Evolutionary conservation across 2,329 filamentous ascomycete species (phyloP), one percentile per base, ranked within the genome.

Genomic region (Arthroderma sp.): DNA sequence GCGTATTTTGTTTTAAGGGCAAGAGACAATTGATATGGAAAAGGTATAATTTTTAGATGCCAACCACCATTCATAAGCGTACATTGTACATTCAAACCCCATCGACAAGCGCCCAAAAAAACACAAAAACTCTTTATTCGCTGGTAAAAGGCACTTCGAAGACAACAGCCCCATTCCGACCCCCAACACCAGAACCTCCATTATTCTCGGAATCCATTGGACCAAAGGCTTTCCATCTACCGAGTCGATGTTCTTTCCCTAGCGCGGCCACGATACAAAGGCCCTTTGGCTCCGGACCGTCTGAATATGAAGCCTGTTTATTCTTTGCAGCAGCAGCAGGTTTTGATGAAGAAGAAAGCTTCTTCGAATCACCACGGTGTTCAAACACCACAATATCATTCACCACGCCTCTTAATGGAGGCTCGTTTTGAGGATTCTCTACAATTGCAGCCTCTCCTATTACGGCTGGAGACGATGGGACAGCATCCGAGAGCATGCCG

Each of bases 351-450:
- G 57, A 34, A 42, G 42, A 28, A 4, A 42, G 27, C 34, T 44
- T 47, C 1, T 10, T 11, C 11, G 53, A 54, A 32, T 63, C 60
- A 5, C 42, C 40, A 15, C 87, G 86, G 11, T 85, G 74, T 62
- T 96, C 91, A 54, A 91, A 87, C 9, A 94, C 74, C 1, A 84
- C 78, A 47, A 98, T 81, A 53, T 85, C 87, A 58, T 96, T 98
- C 53, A 98, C 72, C 5, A 96, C 73, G 36, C 91, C 91, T 54
- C 75, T 76, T 44, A 87, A 71, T 11, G 64, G 57, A 7, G 62
- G 61, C 47, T 55, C 57, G 11, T 47, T 40, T 29, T 55, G 52
- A 36, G 57, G 48, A 22, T 22, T 22, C 15, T 22, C 15, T 60
- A 53, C 15, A 55, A 54, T n/a, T 53, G 53, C 33, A 64, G 58